Evolutionary conservation across 768 basidiomycete genomes (phyloP).

Genomic region (Multifurca ochricompacta): DNA sequence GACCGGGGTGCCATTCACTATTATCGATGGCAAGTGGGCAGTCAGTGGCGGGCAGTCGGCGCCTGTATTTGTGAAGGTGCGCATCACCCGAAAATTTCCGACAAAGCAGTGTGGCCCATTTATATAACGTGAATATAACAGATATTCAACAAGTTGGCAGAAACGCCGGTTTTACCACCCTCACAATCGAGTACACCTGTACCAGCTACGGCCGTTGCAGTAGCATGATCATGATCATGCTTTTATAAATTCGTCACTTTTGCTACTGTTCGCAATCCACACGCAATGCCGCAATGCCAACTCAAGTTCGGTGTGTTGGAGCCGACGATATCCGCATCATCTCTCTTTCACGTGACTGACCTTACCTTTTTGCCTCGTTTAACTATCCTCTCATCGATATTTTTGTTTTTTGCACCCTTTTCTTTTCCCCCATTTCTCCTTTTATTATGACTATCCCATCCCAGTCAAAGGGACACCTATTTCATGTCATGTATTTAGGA

Average conservation of each 20-base stretch:
- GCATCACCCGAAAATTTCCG: constrained; percentile 13
- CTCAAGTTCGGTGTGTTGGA: constrained; percentile 5
- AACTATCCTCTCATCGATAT: not conserved
- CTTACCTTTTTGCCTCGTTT: not conserved
- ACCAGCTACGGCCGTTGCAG: constrained; percentile 10
- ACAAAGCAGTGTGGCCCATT: not conserved
- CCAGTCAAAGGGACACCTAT: not conserved
- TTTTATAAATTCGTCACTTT: no score
- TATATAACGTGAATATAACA: not conserved
- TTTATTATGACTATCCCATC: not conserved
- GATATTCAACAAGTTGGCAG: constrained; percentile 21
- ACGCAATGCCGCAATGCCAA: no score
- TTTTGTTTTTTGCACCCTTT: not conserved
- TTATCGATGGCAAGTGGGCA: constrained; percentile 74
- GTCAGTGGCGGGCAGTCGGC: constrained; percentile 66
- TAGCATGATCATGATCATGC: constrained; percentile 12
- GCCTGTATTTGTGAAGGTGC: constrained; percentile 62
- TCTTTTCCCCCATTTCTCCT: not conserved
- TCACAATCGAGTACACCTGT: constrained; percentile 11
- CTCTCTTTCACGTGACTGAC: not conserved
- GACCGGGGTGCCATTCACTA: constrained; percentile 71
- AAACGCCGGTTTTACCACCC: constrained; percentile 2
- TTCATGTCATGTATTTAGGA: not conserved
- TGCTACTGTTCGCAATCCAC: no score
- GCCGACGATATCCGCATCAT: constrained; percentile 14